These are phyloP conservation scores for Bipolaris bicolor DNA, from an alignment of 2,329 filamentous ascomycete species.

Conservation along the genomic window DNA sequence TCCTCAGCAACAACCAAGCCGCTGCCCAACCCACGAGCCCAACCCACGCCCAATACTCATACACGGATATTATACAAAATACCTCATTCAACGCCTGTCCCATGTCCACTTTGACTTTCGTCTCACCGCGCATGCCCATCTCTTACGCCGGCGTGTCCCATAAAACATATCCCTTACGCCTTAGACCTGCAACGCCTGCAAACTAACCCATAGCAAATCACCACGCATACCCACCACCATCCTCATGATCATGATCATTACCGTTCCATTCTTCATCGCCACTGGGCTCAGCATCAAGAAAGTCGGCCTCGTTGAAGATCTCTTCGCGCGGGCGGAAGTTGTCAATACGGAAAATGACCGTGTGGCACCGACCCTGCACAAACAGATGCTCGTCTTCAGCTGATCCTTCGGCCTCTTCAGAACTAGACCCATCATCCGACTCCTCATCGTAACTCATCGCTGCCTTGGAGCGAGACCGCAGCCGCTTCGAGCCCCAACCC, in stretches of 20 bases:
- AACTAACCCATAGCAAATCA: constrained; percentile 10
- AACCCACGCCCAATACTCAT: constrained; percentile 24
- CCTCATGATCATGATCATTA: constrained; percentile 57
- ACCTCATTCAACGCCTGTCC: constrained; percentile 23
- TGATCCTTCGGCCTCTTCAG: constrained; percentile 19
- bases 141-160: not conserved
- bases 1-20: constrained; percentile 4
- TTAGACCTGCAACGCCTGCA: not conserved
- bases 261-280: constrained; percentile 65
- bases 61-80: constrained; percentile 19
- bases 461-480: constrained; percentile 38
- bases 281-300: constrained; percentile 67
- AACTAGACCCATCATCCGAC: constrained; percentile 37
- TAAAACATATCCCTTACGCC: not conserved
- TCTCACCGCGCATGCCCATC: not conserved
- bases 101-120: constrained; percentile 18
- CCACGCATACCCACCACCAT: constrained; percentile 46
- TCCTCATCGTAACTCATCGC: constrained; percentile 38
- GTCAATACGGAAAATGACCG: constrained; percentile 75
- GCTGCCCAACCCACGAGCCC: constrained; percentile 30
- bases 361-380: constrained; percentile 72
- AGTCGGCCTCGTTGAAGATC: constrained; percentile 74
- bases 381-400: constrained; percentile 39
- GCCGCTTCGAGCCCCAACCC: constrained; percentile 37
- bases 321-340: constrained; percentile 74